Percentiles rank a stretch among this genome's conserved stretches.
Conservation (phyloP, 2,329 filamentous ascomycete genomes). For the Neopestalotiopsis rosae region DNA sequence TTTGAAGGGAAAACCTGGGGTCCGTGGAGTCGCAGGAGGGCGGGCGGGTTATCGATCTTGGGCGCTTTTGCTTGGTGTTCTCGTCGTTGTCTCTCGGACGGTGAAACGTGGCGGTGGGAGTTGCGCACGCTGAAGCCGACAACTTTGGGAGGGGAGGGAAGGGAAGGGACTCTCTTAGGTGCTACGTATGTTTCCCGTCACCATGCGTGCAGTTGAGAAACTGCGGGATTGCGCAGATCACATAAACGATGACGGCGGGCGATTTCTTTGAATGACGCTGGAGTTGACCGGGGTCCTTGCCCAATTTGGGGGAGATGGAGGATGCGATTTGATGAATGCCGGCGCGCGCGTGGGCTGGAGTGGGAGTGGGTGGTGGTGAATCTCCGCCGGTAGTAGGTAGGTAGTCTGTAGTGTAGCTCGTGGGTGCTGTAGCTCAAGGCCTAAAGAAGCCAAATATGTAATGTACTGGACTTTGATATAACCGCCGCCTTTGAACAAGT, state of each 20-base stretch:
- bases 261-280: conserved; percentile 16
- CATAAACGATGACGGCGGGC: neutral
- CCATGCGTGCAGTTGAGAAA: neutral
- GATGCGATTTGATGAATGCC: conserved; percentile 9
- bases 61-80: neutral
- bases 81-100: neutral
- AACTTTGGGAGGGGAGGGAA: neutral
- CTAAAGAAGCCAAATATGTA: neutral
- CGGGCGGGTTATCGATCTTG: neutral
- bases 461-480: neutral
- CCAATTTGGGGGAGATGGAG: conserved; percentile 13
- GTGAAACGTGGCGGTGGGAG: conserved; percentile 7
- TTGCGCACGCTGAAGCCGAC: neutral
- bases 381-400: neutral
- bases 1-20: neutral
- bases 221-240: conserved; percentile 1
- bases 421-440: neutral
- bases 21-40: neutral
- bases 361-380: neutral
- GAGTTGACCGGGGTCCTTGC: conserved; percentile 19
- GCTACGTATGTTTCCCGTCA: neutral
- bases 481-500: neutral
- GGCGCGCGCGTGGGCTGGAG: neutral
- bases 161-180: neutral
- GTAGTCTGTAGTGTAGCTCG: neutral